phyloP scores from a whole-genome alignment of 495 filamentous ascomycete genomes.

The Penicillium paradoxum region DNA sequence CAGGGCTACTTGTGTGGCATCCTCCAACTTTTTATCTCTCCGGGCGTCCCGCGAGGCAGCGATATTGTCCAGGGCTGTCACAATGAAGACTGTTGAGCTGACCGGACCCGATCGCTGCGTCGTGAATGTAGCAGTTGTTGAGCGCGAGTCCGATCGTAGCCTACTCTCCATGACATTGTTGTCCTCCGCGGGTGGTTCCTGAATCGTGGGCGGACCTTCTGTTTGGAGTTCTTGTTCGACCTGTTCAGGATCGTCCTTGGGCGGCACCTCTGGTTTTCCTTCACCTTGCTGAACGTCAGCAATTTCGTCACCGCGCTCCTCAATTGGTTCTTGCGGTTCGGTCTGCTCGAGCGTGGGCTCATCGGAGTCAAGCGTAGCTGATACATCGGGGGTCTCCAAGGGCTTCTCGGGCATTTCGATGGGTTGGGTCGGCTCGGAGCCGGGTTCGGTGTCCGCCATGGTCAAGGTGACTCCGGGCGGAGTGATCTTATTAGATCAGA shows the following conservation, averaged over 20 bases:
- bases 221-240: slow-evolving; percentile 8
- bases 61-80: slow-evolving; percentile 86
- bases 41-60: slow-evolving; percentile 81
- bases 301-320: slow-evolving; percentile 18
- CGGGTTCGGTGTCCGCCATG: slow-evolving; percentile 45
- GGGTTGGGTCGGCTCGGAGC: slow-evolving; percentile 32
- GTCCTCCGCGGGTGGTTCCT: slow-evolving; percentile 24
- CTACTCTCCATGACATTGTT: slow-evolving; percentile 32
- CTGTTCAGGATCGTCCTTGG: slow-evolving; percentile 17
- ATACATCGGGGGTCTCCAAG: slow-evolving; percentile 31
- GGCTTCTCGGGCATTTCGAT: slow-evolving; percentile 27
- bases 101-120: slow-evolving; percentile 56
- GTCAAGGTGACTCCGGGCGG: slow-evolving; percentile 36
- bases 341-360: slow-evolving; percentile 30
- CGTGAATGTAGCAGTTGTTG: slow-evolving; percentile 50
- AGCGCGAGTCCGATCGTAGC: slow-evolving; percentile 54
- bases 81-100: slow-evolving; percentile 91
- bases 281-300: slow-evolving; percentile 4
- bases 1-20: slow-evolving; percentile 74
- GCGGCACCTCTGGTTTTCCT: slow-evolving; percentile 22
- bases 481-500: slow-evolving; percentile 25
- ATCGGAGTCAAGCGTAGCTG: slow-evolving; percentile 27
- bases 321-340: slow-evolving; percentile 27
- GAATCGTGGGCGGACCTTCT: slow-evolving; percentile 20
- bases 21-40: slow-evolving; percentile 72